phyloP scores from a whole-genome alignment of 2,329 filamentous ascomycete species.

The Venturia carpophila region DNA sequence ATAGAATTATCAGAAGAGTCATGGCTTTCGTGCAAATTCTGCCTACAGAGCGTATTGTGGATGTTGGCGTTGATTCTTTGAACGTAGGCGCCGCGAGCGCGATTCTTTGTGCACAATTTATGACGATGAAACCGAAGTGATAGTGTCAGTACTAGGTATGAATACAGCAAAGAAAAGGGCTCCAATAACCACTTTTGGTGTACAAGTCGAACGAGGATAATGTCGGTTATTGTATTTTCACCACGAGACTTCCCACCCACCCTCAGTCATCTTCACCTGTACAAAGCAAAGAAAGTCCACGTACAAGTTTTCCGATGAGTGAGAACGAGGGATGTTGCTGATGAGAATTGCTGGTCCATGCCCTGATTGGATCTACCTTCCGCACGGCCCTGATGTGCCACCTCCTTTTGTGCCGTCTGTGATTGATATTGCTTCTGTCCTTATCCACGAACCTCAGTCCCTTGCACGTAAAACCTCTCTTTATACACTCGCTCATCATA shows the following conservation, averaged over 20 bases:
- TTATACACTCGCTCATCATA: not conserved
- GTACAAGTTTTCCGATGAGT: no score
- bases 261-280: no score
- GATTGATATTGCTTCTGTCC: no score
- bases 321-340: no score
- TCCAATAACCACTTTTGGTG: no score
- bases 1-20: constrained; percentile 43
- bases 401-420: not conserved
- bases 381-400: not conserved
- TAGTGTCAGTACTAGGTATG: not conserved
- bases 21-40: constrained; percentile 58
- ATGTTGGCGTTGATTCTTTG: constrained; percentile 69
- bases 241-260: no score
- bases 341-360: no score
- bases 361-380: no score
- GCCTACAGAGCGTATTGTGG: constrained; percentile 32
- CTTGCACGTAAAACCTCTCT: not conserved
- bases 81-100: constrained; percentile 88
- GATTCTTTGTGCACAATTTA: constrained; percentile 56
- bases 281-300: no score
- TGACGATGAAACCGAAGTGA: not conserved
- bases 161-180: no score
- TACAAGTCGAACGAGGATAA: no score
- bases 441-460: not conserved
- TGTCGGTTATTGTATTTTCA: no score